A percentile compares a stretch with the other conserved stretches of the same genome.
Conservation (phyloP, 176 grass and related monocot species). For the bread wheat (Triticum aestivum) region IWGSC_CS_RefSeq_v2.1 NC_057813.1:553067421-553067920, state of each 20-base stretch:
- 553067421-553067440: slow-evolving; percentile 63
- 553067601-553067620: slow-evolving; percentile 48
- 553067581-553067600: slow-evolving; percentile 73
- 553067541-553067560: slow-evolving; percentile 75
- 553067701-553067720: neutral
- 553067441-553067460: slow-evolving; percentile 84
- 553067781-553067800: neutral
- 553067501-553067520: slow-evolving; percentile 46
- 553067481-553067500: slow-evolving; percentile 67
- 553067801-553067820: slow-evolving; percentile 1
- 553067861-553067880: neutral
- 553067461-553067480: slow-evolving; percentile 90
- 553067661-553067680: neutral
- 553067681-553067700: neutral
- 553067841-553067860: neutral
- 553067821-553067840: neutral
- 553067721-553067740: neutral
- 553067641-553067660: neutral
- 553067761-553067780: slow-evolving; percentile 2
- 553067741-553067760: neutral
- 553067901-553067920: neutral
- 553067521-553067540: slow-evolving; percentile 59
- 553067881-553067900: neutral
- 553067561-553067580: slow-evolving; percentile 93
- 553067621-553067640: neutral